These are phyloP conservation scores for Mucor irregularis DNA, from an alignment of 371 early-diverging fungal species.

Conservation along the genomic window DNA sequence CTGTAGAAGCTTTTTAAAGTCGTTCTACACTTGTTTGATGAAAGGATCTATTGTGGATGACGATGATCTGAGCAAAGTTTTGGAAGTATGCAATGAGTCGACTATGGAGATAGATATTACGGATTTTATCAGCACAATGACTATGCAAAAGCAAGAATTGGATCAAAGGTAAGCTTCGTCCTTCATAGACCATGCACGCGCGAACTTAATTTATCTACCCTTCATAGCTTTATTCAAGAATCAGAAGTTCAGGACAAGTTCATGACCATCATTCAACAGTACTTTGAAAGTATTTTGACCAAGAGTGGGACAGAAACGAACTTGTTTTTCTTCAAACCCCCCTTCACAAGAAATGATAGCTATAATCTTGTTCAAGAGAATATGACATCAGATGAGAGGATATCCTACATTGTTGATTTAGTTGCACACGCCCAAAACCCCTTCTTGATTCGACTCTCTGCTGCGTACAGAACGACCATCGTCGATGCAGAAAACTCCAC, in stretches of 20 bases:
- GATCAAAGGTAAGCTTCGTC: slow-evolving; percentile 38
- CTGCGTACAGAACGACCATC: slow-evolving; percentile 34
- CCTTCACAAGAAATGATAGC: slow-evolving; percentile 30
- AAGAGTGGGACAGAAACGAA: slow-evolving; percentile 35
- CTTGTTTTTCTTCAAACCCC: slow-evolving; percentile 70
- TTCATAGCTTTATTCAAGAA: slow-evolving; percentile 34
- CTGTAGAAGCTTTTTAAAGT: slow-evolving; percentile 61
- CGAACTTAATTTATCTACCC: not conserved
- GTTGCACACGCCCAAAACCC: slow-evolving; percentile 57
- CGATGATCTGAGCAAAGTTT: slow-evolving; percentile 57
- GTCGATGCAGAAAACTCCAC: slow-evolving; percentile 16
- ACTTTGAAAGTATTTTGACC: slow-evolving; percentile 60
- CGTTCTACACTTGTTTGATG: slow-evolving; percentile 64
- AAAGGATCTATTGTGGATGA: slow-evolving; percentile 56
- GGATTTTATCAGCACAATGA: slow-evolving; percentile 64
- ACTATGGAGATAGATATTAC: slow-evolving; percentile 74
- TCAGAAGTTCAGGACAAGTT: slow-evolving; percentile 52
- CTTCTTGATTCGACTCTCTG: slow-evolving; percentile 61
- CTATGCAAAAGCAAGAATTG: slow-evolving; percentile 43
- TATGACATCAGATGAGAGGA: slow-evolving; percentile 23
- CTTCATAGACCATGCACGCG: no score
- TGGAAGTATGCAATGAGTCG: slow-evolving; percentile 61
- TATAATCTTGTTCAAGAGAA: slow-evolving; percentile 1
- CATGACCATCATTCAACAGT: slow-evolving; percentile 55
- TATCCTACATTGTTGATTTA: slow-evolving; percentile 47